Percentiles rank a stretch among this genome's conserved stretches.
Conservation (phyloP, 805 yeast genomes). For the Barnettozyma californica region DNA sequence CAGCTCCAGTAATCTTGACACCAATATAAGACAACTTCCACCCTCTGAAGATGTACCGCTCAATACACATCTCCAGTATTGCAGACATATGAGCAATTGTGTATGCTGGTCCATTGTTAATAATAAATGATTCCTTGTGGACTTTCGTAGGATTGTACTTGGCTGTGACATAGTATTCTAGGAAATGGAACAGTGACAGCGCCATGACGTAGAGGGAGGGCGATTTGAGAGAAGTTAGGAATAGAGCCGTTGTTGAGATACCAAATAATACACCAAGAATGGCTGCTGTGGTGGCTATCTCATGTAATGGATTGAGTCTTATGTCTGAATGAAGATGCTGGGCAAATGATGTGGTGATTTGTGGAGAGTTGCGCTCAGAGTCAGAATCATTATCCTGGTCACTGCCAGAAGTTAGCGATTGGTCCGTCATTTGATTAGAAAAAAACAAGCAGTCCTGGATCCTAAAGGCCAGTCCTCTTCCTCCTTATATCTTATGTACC, state of each 20-base stretch:
- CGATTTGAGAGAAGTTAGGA: slow-evolving; percentile 27
- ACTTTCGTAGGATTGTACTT: slow-evolving; percentile 61
- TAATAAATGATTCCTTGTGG: slow-evolving; percentile 62
- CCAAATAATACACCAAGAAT: slow-evolving; percentile 42
- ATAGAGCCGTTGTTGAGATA: slow-evolving; percentile 27
- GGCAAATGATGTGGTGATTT: not conserved
- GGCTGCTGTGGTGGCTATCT: slow-evolving; percentile 40
- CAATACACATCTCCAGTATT: slow-evolving; percentile 43
- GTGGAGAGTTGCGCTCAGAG: not conserved
- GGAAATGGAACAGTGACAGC: slow-evolving; percentile 63
- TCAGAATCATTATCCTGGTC: not conserved
- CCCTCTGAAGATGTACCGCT: slow-evolving; percentile 32
- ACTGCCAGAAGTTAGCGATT: not conserved
- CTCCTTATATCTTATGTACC: not conserved
- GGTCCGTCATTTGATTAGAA: not conserved
- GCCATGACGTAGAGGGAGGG: slow-evolving; percentile 45
- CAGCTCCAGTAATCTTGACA: slow-evolving; percentile 40
- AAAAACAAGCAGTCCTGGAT: not conserved
- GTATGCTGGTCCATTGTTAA: slow-evolving; percentile 60
- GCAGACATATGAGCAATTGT: slow-evolving; percentile 52
- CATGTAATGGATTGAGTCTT: slow-evolving; percentile 36
- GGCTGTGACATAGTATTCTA: slow-evolving; percentile 82
- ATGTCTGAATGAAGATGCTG: slow-evolving; percentile 27
- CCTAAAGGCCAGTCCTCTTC: not conserved
- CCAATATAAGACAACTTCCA: slow-evolving; percentile 22